Conservation (phyloP, 2,329 filamentous ascomycete genomes). For the Ophiocordyceps unilateralis region DNA sequence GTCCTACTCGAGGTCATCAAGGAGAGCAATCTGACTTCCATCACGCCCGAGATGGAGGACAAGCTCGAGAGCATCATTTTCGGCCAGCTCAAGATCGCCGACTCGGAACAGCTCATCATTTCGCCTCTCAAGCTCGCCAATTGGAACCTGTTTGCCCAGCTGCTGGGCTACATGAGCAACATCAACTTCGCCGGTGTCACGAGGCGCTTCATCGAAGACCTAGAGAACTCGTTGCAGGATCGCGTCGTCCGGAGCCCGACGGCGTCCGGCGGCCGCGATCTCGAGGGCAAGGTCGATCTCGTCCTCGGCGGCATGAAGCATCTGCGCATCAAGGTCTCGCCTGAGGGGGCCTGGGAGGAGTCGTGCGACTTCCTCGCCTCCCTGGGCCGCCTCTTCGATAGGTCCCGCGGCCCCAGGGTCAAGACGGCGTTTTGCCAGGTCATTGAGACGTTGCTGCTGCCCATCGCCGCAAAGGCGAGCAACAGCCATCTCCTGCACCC, state of each 20-base stretch:
- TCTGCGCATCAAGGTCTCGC: slow-evolving; percentile 56
- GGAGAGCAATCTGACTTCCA: slow-evolving; percentile 66
- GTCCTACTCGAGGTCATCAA: slow-evolving; percentile 88
- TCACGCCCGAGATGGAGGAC: slow-evolving; percentile 83
- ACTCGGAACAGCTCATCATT: slow-evolving; percentile 60
- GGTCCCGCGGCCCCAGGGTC: slow-evolving; percentile 71
- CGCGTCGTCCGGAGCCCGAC: slow-evolving; percentile 51
- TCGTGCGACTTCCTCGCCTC: slow-evolving; percentile 80
- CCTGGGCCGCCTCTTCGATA: slow-evolving; percentile 66
- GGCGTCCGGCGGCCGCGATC: slow-evolving; percentile 38
- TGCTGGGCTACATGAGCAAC: slow-evolving; percentile 91
- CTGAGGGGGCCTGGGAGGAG: slow-evolving; percentile 62
- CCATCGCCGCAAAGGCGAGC: slow-evolving; percentile 66
- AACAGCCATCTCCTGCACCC: slow-evolving; percentile 60
- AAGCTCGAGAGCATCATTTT: slow-evolving; percentile 94
- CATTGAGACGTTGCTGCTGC: slow-evolving; percentile 69
- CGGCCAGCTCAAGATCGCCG: slow-evolving; percentile 77
- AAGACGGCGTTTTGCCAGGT: slow-evolving; percentile 93
- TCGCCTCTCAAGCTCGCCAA: slow-evolving; percentile 82
- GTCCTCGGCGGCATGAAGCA: slow-evolving; percentile 86
- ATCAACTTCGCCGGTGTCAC: slow-evolving; percentile 78
- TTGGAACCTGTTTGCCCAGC: slow-evolving; percentile 83
- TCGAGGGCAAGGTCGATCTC: slow-evolving; percentile 70
- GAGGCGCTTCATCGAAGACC: slow-evolving; percentile 62
- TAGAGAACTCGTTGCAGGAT: slow-evolving; percentile 64